Conservation (phyloP, 2,329 filamentous ascomycete species). For the Teratosphaeria nubilosa region DNA sequence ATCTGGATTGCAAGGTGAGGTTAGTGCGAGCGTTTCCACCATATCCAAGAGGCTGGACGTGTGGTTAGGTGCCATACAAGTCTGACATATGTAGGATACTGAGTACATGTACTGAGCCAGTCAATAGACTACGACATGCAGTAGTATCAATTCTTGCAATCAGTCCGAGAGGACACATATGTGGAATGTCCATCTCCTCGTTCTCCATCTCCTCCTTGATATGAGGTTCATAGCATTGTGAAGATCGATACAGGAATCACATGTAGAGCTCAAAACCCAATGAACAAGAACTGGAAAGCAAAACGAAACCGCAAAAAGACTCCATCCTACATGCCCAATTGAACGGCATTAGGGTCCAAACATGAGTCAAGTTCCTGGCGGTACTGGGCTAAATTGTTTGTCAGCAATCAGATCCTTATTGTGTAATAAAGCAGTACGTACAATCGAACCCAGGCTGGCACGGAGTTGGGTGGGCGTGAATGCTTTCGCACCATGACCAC, state of each 20-base stretch:
- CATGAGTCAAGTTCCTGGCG: neutral
- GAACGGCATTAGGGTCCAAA: neutral
- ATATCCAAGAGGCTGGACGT: neutral
- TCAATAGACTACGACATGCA: too few relatives aligned
- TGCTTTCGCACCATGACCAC: conserved; percentile 3
- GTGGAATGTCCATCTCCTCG: too few relatives aligned
- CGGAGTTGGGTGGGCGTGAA: conserved; percentile 2
- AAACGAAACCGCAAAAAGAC: too few relatives aligned
- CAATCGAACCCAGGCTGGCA: conserved; percentile 9
- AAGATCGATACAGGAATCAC: too few relatives aligned
- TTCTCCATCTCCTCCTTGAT: too few relatives aligned
- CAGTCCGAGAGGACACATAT: too few relatives aligned
- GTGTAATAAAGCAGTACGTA: neutral
- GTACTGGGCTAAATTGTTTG: neutral
- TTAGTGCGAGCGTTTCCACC: neutral
- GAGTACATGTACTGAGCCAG: too few relatives aligned
- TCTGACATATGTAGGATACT: neutral
- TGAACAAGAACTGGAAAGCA: too few relatives aligned
- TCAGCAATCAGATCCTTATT: neutral
- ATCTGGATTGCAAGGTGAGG: neutral
- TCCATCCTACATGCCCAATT: neutral
- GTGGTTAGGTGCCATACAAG: neutral
- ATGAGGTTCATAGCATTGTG: too few relatives aligned
- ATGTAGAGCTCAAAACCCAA: too few relatives aligned
- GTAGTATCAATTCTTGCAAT: too few relatives aligned